Conservation (phyloP, 23 red algal genomes). For the Gracilaria vermiculophylla region DNA sequence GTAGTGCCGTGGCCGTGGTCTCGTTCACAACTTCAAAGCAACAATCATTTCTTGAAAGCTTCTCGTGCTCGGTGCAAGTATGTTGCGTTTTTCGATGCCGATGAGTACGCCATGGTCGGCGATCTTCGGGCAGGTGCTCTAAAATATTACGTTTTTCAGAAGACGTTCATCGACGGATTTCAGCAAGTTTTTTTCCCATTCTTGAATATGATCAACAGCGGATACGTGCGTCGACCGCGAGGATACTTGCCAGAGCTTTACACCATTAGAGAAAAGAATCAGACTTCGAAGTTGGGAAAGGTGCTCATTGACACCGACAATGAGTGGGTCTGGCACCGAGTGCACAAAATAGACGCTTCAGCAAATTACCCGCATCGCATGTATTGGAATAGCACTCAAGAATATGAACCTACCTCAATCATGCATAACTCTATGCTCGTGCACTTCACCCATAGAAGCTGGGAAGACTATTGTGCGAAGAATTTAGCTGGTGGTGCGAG, state of each 20-base stretch:
- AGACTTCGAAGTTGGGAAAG: constrained; percentile 12
- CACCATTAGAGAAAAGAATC: neutral
- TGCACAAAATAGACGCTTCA: constrained; percentile 11
- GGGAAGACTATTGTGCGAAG: constrained; percentile 53
- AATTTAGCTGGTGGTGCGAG: constrained; percentile 41
- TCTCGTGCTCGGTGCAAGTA: constrained; percentile 32
- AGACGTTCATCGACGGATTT: constrained; percentile 8
- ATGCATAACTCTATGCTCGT: constrained; percentile 38
- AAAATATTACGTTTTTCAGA: neutral
- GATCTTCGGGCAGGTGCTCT: neutral
- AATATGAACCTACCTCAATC: constrained; percentile 19
- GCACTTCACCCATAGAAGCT: constrained; percentile 57
- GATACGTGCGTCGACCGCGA: constrained; percentile 23
- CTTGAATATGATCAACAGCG: constrained; percentile 35
- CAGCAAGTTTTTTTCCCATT: constrained; percentile 18
- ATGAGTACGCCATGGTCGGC: constrained; percentile 55
- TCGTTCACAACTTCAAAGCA: constrained; percentile 40
- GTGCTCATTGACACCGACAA: constrained; percentile 11
- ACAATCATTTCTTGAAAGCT: constrained; percentile 30
- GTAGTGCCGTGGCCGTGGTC: constrained; percentile 57
- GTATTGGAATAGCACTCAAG: constrained; percentile 33
- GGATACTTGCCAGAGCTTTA: constrained; percentile 50
- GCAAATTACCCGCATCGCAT: neutral
- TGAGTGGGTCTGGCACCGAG: neutral
- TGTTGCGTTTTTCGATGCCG: constrained; percentile 53